Base-by-base conservation (phyloP, 2,329 filamentous ascomycete species). In the Thelonectria rubi region DNA sequence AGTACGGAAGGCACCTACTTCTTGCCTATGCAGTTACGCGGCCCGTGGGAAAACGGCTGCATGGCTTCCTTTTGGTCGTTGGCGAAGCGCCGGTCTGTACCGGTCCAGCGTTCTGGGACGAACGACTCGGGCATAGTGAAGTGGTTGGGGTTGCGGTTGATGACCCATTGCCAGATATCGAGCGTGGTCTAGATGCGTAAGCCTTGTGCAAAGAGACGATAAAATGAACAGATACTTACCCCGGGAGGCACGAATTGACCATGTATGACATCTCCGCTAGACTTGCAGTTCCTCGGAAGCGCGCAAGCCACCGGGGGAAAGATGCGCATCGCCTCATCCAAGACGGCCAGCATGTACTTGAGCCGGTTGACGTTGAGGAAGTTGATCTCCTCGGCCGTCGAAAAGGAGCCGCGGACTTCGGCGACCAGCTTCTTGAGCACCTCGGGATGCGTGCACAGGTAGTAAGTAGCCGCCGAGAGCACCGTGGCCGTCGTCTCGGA, bases 401-500 rank as follows among this genome's bases (percentile, higher is more conserved):
- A 69, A 68, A 5, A 45, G 21, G 2, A 55, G 48, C 8, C 66
- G 62, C 43, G 18, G 3, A 71, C 57, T 66, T 84, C 82, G 0
- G 72, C 24, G 3, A 70, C 71, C 14, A 82, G 51, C 49, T 71
- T 78, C 8, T 70, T 34, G 12, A 78, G 58, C 1, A 55, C 58
- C 0, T 68, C 52, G 0, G 74, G 76, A 51, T 79, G 73, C 5
- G 43, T 68, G 1, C 72, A 56, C 2, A 79, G 69, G 15, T 70
- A 59, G 51, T 69, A 76, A 0, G 69, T 72, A 1, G 63, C 64
- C 12, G 69, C 75, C 1, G 66, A 64, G 0, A 77, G 63, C 1
- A 67, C 51, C 1, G 74, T 75, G 1, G 74, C 74, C 14, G 73
- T 76, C 2, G 74, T 77, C 49, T 77, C 75, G 2, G 71, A 73